Conservation (phyloP, 2,329 filamentous ascomycete genomes). For the Lecanosticta acicola region DNA sequence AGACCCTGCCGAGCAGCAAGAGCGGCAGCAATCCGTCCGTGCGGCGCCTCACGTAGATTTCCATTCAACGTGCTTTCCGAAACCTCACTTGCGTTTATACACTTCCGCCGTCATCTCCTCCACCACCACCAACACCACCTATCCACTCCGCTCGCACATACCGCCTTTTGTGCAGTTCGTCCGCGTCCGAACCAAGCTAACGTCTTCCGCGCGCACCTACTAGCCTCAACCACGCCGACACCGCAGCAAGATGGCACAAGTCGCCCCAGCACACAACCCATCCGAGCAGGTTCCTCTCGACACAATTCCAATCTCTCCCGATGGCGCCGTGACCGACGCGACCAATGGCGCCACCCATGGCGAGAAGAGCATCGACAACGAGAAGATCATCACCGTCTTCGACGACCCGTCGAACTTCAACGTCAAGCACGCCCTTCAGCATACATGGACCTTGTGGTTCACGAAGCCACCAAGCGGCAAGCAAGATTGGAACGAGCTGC, state of each 20-base stretch:
- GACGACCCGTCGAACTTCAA: slow-evolving; percentile 99
- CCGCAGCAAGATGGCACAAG: slow-evolving; percentile 30
- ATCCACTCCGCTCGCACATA: background rate
- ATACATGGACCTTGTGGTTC: slow-evolving; percentile 99
- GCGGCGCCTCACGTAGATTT: background rate
- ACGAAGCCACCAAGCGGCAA: slow-evolving; percentile 96
- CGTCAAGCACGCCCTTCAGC: slow-evolving; percentile 95
- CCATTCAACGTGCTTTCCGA: background rate
- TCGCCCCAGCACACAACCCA: slow-evolving; percentile 23
- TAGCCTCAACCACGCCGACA: background rate
- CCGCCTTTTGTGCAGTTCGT: background rate
- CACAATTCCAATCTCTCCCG: slow-evolving; percentile 52
- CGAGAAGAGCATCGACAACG: slow-evolving; percentile 34
- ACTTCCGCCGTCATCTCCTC: background rate
- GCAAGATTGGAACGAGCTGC: slow-evolving; percentile 93
- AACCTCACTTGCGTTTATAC: too few relatives aligned
- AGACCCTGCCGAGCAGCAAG: background rate
- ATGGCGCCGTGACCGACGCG: slow-evolving; percentile 42
- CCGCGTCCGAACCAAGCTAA: too few relatives aligned
- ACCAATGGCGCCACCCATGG: slow-evolving; percentile 43
- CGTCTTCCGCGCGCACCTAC: background rate
- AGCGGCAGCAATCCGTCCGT: background rate
- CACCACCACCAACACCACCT: background rate
- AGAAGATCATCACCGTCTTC: slow-evolving; percentile 83
- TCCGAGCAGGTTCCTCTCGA: slow-evolving; percentile 47